Percentiles rank a stretch among this genome's conserved stretches.
These are phyloP conservation scores for Pseudocercospora musae DNA, from an alignment of 2,329 filamentous ascomycete genomes.

Conservation along the genomic window DNA sequence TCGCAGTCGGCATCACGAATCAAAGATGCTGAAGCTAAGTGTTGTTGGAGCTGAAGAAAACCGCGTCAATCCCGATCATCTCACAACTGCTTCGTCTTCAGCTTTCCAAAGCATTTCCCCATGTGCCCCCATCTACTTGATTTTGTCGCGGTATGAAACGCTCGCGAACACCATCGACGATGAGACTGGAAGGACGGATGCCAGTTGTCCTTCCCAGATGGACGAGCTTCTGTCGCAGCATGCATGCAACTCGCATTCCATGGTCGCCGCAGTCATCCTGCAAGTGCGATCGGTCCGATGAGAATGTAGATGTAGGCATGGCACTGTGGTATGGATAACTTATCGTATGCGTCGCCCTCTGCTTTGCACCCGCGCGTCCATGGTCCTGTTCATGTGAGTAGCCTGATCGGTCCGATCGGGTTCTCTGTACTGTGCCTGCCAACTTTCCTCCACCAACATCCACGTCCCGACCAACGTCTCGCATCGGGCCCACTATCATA, in stretches of 20 bases:
- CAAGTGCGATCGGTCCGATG: neutral
- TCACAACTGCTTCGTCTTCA: no score
- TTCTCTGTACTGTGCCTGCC: neutral
- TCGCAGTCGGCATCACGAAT: no score
- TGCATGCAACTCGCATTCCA: neutral
- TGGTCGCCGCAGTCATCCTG: neutral
- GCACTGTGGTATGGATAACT: neutral
- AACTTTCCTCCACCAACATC: neutral
- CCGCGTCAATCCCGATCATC: no score
- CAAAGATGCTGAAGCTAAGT: no score
- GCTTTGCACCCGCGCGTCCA: neutral
- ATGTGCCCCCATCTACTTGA: neutral
- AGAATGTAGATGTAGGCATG: neutral
- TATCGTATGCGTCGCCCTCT: neutral
- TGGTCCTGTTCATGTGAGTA: no score
- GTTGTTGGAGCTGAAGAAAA: no score
- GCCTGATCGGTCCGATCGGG: no score
- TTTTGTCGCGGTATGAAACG: neutral
- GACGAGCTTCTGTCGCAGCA: neutral
- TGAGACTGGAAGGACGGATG: neutral
- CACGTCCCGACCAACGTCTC: neutral
- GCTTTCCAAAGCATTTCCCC: neutral
- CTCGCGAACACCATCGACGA: neutral
- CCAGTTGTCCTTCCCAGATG: neutral
- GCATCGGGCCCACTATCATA: no score